A percentile compares a stretch with the other conserved stretches of the same genome.
Evolutionary conservation across 2,329 filamentous ascomycete species (phyloP).

Genomic region (Alternaria gaisen): DNA sequence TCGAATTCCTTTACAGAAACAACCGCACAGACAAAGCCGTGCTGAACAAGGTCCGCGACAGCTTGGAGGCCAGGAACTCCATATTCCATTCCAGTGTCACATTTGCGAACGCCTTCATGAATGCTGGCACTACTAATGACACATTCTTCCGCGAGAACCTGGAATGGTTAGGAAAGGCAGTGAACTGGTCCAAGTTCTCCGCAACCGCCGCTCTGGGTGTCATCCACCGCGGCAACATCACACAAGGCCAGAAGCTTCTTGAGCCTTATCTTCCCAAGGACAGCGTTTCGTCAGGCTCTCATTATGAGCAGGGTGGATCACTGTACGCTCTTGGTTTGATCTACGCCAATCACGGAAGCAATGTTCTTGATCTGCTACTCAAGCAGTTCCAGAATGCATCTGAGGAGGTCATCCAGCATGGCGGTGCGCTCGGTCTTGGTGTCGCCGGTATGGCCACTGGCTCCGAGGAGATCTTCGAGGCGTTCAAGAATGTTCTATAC

Average conservation of each 20-base stretch:
- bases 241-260: slow-evolving; percentile 89
- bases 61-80: slow-evolving; percentile 92
- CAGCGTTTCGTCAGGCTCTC: slow-evolving; percentile 77
- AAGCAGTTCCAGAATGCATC: slow-evolving; percentile 77
- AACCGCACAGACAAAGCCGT: slow-evolving; percentile 93
- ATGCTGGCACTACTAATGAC: slow-evolving; percentile 96
- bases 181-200: slow-evolving; percentile 99
- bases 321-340: slow-evolving; percentile 95
- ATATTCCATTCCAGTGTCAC: slow-evolving; percentile 99
- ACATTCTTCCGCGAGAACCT: slow-evolving; percentile 98
- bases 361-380: slow-evolving; percentile 82
- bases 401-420: slow-evolving; percentile 96
- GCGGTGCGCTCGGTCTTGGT: slow-evolving; percentile 91
- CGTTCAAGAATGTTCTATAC: slow-evolving; percentile 87
- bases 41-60: slow-evolving; percentile 95
- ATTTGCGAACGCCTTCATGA: slow-evolving; percentile 99
- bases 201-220: slow-evolving; percentile 95
- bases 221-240: slow-evolving; percentile 94
- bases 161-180: slow-evolving; percentile 96
- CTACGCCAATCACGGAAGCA: slow-evolving; percentile 95
- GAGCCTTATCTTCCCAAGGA: slow-evolving; percentile 91
- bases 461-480: slow-evolving; percentile 88
- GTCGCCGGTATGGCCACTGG: slow-evolving; percentile 98
- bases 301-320: slow-evolving; percentile 95
- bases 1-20: slow-evolving; percentile 96